Conservation (phyloP, 139 green algal species). For the Closterium sp. region DNA sequence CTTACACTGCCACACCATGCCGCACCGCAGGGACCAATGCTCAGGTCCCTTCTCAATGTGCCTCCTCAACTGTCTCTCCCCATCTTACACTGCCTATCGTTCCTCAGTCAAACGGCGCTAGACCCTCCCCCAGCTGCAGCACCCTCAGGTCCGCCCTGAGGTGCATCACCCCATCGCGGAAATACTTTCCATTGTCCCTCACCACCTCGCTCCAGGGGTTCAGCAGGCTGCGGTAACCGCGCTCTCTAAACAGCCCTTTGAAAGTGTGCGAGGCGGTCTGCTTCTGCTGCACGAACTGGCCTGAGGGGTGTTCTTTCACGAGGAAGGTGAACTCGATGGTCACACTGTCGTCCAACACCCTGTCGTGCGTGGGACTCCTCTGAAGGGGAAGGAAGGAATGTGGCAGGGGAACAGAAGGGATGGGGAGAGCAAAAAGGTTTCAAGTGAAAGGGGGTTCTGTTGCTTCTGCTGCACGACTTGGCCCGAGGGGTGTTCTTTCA, state of each 20-base stretch:
- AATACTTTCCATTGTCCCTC: background rate
- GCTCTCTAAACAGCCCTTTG: slow-evolving; percentile 3
- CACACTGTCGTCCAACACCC: background rate
- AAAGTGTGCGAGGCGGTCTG: slow-evolving; percentile 2
- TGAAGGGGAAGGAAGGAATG: no score
- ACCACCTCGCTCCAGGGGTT: slow-evolving; percentile 9
- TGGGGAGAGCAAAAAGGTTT: no score
- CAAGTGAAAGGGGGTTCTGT: no score
- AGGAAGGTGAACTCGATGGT: no score
- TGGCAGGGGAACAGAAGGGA: no score
- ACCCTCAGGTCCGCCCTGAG: background rate
- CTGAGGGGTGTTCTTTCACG: background rate
- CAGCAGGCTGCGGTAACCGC: slow-evolving; percentile 9
- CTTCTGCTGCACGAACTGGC: background rate
- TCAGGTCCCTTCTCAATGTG: no score
- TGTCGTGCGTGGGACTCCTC: no score
- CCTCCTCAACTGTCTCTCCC: no score
- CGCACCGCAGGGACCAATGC: no score
- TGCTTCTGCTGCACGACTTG: background rate
- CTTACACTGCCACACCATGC: no score
- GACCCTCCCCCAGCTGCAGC: background rate
- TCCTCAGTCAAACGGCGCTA: background rate
- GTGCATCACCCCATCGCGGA: background rate
- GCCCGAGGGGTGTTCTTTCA: background rate
- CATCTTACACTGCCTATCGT: no score